Percentiles rank a stretch among this genome's conserved stretches.
Conservation (phyloP, 2,329 filamentous ascomycete species). For the Fusarium foetens region DNA sequence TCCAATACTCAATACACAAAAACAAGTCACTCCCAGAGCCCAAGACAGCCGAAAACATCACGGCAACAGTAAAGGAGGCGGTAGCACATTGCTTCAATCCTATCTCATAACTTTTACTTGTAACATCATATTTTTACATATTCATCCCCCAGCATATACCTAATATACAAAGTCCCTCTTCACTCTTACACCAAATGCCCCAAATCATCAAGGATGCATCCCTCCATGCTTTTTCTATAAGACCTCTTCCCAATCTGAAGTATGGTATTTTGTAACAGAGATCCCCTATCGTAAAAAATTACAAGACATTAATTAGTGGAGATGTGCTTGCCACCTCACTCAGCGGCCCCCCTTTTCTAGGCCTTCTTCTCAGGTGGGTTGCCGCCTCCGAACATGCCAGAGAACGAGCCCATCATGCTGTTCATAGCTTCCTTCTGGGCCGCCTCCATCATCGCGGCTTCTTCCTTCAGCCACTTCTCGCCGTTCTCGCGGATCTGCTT, state of each 20-base stretch:
- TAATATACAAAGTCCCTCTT: slow-evolving; percentile 36
- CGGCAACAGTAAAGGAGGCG: background rate
- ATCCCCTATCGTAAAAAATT: slow-evolving; percentile 31
- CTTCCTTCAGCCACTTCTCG: slow-evolving; percentile 95
- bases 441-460: slow-evolving; percentile 88
- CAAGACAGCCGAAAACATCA: background rate
- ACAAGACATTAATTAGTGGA: slow-evolving; percentile 48
- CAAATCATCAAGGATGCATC: slow-evolving; percentile 4
- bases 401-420: slow-evolving; percentile 85
- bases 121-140: slow-evolving; percentile 35
- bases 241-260: slow-evolving; percentile 30
- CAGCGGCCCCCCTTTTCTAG: slow-evolving; percentile 3
- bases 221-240: slow-evolving; percentile 36
- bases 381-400: slow-evolving; percentile 43
- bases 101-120: slow-evolving; percentile 7
- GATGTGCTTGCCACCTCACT: slow-evolving; percentile 38
- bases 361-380: slow-evolving; percentile 41
- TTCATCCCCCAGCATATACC: slow-evolving; percentile 19
- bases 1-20: no score
- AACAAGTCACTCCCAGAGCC: background rate
- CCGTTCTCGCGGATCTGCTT: slow-evolving; percentile 93
- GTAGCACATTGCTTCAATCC: background rate
- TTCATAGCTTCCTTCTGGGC: slow-evolving; percentile 90
- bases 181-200: slow-evolving; percentile 30
- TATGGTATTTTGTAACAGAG: slow-evolving; percentile 14